These are phyloP conservation scores for Melanomma pulvis-pyrius DNA, from an alignment of 495 filamentous ascomycete species.

Conservation along the genomic window DNA sequence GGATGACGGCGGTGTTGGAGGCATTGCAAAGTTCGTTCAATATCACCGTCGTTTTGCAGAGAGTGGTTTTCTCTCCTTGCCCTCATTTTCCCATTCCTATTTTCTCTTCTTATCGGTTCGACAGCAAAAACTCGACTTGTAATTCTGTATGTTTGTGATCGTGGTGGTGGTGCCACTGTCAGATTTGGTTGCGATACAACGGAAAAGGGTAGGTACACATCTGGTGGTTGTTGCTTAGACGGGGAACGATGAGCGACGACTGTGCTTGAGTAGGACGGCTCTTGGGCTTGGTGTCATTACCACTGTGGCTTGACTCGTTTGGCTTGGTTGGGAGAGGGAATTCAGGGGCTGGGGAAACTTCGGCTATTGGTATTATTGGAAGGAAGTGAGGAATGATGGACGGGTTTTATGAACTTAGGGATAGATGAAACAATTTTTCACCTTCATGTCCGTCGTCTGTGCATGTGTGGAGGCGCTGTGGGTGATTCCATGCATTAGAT, in stretches of 20 bases:
- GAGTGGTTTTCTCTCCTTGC: neutral
- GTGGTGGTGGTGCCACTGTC: neutral
- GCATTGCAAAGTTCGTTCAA: constrained; percentile 12
- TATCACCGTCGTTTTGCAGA: constrained; percentile 8
- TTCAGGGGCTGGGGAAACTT: too few relatives aligned
- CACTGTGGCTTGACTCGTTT: neutral
- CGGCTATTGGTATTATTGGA: neutral
- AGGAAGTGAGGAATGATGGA: neutral
- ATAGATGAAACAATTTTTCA: neutral
- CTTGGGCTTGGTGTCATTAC: neutral
- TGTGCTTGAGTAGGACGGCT: neutral
- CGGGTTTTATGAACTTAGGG: neutral
- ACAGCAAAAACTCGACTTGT: neutral
- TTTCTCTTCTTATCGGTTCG: constrained; percentile 1
- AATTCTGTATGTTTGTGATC: neutral
- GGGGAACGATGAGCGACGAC: neutral
- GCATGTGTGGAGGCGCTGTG: too few relatives aligned
- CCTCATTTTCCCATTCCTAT: neutral
- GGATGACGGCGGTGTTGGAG: constrained; percentile 5
- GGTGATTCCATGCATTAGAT: too few relatives aligned
- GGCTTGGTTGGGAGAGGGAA: neutral
- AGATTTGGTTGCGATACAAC: neutral
- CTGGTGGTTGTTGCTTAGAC: neutral
- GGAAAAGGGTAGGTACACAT: neutral
- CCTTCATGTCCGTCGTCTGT: neutral